phyloP scores from a whole-genome alignment of 2,329 filamentous ascomycete species.

The Plenodomus lindquistii region DNA sequence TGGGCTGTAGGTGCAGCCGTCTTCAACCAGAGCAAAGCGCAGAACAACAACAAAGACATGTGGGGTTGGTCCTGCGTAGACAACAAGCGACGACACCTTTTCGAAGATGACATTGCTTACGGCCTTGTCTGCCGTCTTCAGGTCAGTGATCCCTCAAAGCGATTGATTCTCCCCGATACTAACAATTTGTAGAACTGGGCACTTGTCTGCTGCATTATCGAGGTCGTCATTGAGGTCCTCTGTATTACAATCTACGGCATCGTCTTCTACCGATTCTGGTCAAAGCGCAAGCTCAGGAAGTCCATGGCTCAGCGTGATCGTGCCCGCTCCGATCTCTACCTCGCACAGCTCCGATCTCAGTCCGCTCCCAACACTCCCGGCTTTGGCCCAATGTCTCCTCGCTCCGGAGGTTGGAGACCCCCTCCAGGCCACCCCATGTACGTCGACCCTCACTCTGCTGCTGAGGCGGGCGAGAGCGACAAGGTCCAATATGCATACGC shows the following conservation, averaged over 20 bases:
- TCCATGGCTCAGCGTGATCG: conserved; percentile 95
- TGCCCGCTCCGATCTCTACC: conserved; percentile 91
- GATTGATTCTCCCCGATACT: conserved; percentile 6
- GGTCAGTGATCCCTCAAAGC: conserved; percentile 59
- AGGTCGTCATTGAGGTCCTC: conserved; percentile 89
- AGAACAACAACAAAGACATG: conserved; percentile 79
- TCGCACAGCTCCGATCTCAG: conserved; percentile 69
- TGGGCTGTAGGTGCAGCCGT: conserved; percentile 87
- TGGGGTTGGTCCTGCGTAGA: conserved; percentile 98
- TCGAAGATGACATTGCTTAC: conserved; percentile 81
- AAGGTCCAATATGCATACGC: conserved; percentile 44
- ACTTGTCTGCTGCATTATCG: conserved; percentile 95
- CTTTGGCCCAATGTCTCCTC: conserved; percentile 69
- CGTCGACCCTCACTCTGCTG: conserved; percentile 52
- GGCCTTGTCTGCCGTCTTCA: conserved; percentile 87
- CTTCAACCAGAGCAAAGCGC: conserved; percentile 76
- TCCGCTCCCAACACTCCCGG: conserved; percentile 94
- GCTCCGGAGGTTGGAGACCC: conserved; percentile 56
- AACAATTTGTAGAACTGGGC: conserved; percentile 75
- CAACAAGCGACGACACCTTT: conserved; percentile 78
- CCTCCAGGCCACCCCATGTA: conserved; percentile 49
- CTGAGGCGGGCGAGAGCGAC: conserved; percentile 56
- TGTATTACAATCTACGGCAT: conserved; percentile 91
- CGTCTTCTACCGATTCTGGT: conserved; percentile 97
- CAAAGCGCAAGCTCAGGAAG: conserved; percentile 92